Evolutionary conservation across 2,329 filamentous ascomycete species (phyloP).

Genomic region (Ceratocystis cacaofunesta): DNA sequence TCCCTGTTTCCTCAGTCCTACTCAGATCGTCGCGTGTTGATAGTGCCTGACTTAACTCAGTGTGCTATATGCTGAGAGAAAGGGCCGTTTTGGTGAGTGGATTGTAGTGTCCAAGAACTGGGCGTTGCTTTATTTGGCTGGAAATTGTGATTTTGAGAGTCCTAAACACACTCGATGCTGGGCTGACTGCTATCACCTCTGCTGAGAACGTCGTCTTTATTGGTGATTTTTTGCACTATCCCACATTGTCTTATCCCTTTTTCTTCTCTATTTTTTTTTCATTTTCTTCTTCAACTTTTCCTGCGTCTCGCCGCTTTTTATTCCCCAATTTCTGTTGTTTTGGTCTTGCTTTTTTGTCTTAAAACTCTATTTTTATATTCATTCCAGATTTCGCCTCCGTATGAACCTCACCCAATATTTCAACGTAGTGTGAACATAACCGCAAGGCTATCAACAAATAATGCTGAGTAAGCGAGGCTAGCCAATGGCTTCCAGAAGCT

Average conservation of each 20-base stretch:
- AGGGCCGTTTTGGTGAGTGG: background rate
- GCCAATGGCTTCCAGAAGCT: background rate
- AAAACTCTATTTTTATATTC: background rate
- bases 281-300: too few relatives aligned
- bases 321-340: slow-evolving; percentile 1
- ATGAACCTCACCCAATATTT: background rate
- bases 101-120: background rate
- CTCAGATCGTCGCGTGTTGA: background rate
- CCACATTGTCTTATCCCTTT: background rate
- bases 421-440: background rate
- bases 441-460: background rate
- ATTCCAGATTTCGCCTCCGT: background rate
- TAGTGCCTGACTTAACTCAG: background rate
- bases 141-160: background rate
- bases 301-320: background rate
- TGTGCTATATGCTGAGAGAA: background rate
- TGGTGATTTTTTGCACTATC: background rate
- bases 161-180: background rate
- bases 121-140: background rate
- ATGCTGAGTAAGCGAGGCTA: slow-evolving; percentile 9
- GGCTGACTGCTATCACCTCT: background rate
- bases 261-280: background rate
- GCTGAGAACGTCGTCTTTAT: background rate
- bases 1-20: background rate
- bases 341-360: background rate